A percentile compares a stretch with the other conserved stretches of the same genome.
Conservation (phyloP, 331 rosid species). For the Acacia pycnantha region DNA sequence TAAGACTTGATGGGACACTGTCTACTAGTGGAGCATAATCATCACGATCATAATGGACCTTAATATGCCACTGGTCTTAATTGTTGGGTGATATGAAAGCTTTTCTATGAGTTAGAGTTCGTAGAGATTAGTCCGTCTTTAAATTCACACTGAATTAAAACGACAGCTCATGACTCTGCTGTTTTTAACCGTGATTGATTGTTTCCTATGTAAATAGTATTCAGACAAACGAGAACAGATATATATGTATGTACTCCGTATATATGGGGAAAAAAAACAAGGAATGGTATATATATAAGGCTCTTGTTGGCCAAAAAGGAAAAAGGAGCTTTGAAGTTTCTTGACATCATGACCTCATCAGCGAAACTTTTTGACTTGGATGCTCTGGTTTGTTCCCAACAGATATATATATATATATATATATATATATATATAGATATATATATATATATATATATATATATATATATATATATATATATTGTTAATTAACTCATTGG, state of each 20-base stretch:
- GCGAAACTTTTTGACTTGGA: not conserved
- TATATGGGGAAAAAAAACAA: not conserved
- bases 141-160: not conserved
- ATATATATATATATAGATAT: not conserved
- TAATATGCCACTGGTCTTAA: no score
- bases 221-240: not conserved
- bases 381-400: not conserved
- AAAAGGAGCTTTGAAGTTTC: not conserved
- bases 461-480: no score
- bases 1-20: not conserved
- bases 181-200: not conserved
- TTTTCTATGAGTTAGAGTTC: no score
- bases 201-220: not conserved
- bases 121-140: no score
- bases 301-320: not conserved
- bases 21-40: not conserved
- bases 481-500: not conserved
- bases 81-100: not conserved
- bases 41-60: not conserved
- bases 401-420: not conserved
- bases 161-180: not conserved
- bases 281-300: not conserved
- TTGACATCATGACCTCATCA: not conserved
- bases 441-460: no score
- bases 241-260: not conserved